A percentile compares a stretch with the other conserved stretches of the same genome.
Conservation (phyloP, 176 grass and related monocot genomes). For the Panicum miliaceum region DNA sequence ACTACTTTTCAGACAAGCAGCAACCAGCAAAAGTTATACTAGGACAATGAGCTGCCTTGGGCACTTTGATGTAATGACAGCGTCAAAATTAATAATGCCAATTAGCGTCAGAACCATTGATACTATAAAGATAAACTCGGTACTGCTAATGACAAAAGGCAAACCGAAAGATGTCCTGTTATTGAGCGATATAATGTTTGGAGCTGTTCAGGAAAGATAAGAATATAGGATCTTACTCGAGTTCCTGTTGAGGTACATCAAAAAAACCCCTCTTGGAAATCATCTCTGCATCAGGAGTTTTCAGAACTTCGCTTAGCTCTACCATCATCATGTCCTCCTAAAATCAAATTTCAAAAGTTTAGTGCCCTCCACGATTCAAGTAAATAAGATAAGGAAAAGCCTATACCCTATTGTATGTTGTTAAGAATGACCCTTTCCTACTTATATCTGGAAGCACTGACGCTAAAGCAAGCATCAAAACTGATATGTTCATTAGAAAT, state of each 20-base stretch:
- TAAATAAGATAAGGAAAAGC: background rate
- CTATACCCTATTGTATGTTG: background rate
- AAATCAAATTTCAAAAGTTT: conserved; percentile 32
- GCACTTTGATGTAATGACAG: background rate
- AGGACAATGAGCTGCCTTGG: background rate
- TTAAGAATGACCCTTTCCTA: background rate
- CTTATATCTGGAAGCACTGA: background rate
- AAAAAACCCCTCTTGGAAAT: conserved; percentile 77
- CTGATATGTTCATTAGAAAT: background rate
- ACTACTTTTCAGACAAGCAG: background rate
- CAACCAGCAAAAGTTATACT: conserved; percentile 4
- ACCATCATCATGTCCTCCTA: conserved; percentile 97
- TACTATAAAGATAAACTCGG: background rate
- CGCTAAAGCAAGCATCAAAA: background rate
- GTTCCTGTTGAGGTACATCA: conserved; percentile 73
- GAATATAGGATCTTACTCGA: conserved; percentile 77
- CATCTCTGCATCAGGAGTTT: conserved; percentile 75
- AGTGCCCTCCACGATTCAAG: background rate
- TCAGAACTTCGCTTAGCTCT: conserved; percentile 85
- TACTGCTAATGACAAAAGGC: background rate
- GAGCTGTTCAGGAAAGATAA: conserved; percentile 10
- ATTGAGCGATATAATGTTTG: background rate
- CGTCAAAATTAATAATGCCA: background rate
- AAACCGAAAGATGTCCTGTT: background rate
- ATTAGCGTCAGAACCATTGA: background rate